Base-by-base conservation (phyloP, 176 grass and related monocot genomes). In the Luzula sylvatica region DNA sequence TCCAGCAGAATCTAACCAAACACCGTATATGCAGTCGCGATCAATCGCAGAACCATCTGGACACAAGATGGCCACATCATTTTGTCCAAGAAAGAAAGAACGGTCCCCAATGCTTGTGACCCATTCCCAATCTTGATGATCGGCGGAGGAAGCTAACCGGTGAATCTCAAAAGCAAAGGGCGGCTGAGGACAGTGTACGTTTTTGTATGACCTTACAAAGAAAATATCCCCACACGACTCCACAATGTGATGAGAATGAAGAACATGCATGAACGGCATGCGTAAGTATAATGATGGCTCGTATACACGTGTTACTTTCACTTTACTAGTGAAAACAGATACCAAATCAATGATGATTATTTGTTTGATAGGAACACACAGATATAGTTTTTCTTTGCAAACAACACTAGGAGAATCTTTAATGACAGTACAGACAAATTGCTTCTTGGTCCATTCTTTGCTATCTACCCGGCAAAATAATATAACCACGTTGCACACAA, bases 61-160 rank as follows among this genome's bases (percentile, higher is more conserved):
- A 50, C 65, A 68, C 7, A 16, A 6, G 15, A 38, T 5, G 41
- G 15, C 17, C n/a, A 6, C 49, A 16, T 3, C 8, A 15, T 28
- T 20, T 15, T 15, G 13, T 40, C 15, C 8, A 5, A 53, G 50
- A 3, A 53, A 53, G n/a, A 53, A 25, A 12, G 50, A 9, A 25
- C 50, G 8, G 15, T 54, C 48, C 3, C 48, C 28, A 11, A 68
- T 68, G 46, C 18, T 43, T 21, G 51, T 29, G 4, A 68, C 65
- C 19, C 15, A 39, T 2, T 18, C 21, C 48, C 65, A 68, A 13
- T 15, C 11, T 0, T 25, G 11, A n/a, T n/a, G n/a, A 24, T 53
- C 50, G 5, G 1, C 15, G 1, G 14, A 38, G 32, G 46, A 14
- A 27, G 51, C 65, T 32, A 55, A 41, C 3, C 3, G 3, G 11